Evolutionary conservation across 2,329 filamentous ascomycete species (phyloP), one percentile per base, ranked within the genome.

Genomic region (Chrysosporium queenslandicum): DNA sequence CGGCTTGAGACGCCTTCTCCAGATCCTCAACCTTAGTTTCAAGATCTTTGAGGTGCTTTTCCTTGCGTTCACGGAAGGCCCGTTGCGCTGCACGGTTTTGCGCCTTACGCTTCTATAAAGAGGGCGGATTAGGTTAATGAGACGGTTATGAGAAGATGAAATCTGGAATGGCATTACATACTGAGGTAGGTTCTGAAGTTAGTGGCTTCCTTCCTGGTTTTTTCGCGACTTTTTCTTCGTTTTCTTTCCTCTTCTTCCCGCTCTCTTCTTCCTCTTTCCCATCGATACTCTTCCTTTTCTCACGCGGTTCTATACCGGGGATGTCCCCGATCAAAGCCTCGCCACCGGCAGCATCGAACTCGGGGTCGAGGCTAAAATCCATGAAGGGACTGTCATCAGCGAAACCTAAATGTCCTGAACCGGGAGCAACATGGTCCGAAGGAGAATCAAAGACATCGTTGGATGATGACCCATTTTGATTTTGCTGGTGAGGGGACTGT

Each of bases 171-270:
- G 48, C 16, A 43, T 16, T 55, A 81, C 90, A 75, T 82, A 97
- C 91, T 60, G 90, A 92, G 60, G 87, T 97, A 21, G 92, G 92
- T 69, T 97, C 92, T 20, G 87, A 94, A 45, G 88, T 97, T 63
- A 97, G 76, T 18, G 91, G 92, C 76, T 98, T 98, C 58, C 92
- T 82, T 47, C 92, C 92, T 3, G 92, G 91, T 73, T 97, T 98
- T 80, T 97, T 97, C 21, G 87, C 81, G 40, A 83, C 77, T 71
- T 92, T 95, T 41, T 90, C 87, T 52, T 88, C 83, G 54, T 84
- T 81, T 69, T 94, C 89, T 55, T 86, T 81, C 58, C 88, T 92
- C 54, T 81, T 80, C 59, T 80, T 81, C 41, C 77, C 77, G 25
- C 73, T 74, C n/a, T 77, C 85, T 4, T 86, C 84, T 6, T 72